phyloP scores from a whole-genome alignment of 2,329 filamentous ascomycete genomes.

The Plenodomus biglobosus region DNA sequence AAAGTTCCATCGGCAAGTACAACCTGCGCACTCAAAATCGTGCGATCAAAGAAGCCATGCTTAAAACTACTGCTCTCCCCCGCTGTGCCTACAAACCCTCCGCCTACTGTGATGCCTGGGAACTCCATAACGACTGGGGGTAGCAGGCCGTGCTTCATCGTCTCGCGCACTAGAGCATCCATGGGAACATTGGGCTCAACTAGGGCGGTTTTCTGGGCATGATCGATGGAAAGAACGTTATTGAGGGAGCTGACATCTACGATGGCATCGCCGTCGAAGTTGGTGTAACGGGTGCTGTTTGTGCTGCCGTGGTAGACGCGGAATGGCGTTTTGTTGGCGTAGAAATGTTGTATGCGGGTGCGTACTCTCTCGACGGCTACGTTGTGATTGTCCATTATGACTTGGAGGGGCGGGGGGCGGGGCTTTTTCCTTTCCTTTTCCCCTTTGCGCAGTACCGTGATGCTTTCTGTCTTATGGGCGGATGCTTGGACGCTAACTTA shows the following conservation, averaged over 20 bases:
- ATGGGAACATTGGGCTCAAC: conserved; percentile 72
- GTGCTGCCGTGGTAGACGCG: conserved; percentile 71
- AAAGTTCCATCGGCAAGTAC: conserved; percentile 61
- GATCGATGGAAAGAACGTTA: conserved; percentile 63
- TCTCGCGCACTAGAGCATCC: conserved; percentile 62
- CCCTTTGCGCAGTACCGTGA: background rate
- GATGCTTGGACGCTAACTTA: background rate
- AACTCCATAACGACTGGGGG: conserved; percentile 72
- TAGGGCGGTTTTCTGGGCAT: conserved; percentile 54
- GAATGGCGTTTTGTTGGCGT: conserved; percentile 30
- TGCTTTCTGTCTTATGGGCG: background rate
- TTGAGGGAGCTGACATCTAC: conserved; percentile 68
- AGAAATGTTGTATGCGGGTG: conserved; percentile 26
- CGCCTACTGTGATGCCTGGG: conserved; percentile 68
- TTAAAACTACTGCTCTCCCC: conserved; percentile 69
- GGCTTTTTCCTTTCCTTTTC: too few relatives aligned
- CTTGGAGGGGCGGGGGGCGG: too few relatives aligned
- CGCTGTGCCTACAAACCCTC: conserved; percentile 66
- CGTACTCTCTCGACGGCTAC: conserved; percentile 24
- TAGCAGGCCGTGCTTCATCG: conserved; percentile 57
- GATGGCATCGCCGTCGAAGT: conserved; percentile 42
- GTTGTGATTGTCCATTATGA: conserved; percentile 28
- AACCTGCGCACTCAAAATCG: conserved; percentile 64
- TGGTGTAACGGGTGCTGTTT: conserved; percentile 66
- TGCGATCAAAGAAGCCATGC: conserved; percentile 67